A percentile compares a stretch with the other conserved stretches of the same genome.
phyloP scores from a whole-genome alignment of 345 rosid species.

The Arabidopsis suecica region DNA sequence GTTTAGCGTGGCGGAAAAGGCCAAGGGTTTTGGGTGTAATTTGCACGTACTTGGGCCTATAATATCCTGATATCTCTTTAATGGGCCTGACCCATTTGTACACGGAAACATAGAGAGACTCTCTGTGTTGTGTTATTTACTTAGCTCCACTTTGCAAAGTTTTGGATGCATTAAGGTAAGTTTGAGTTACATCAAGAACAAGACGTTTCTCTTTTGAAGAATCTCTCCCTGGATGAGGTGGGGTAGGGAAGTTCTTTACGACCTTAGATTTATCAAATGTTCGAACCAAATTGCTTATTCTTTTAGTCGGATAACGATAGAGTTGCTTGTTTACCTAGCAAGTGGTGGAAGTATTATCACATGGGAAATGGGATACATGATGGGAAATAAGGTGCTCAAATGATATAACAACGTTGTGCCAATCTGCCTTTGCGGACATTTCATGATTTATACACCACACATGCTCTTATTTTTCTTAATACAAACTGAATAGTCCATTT shows the following conservation, averaged over 20 bases:
- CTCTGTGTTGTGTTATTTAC: neutral
- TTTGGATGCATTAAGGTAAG: neutral
- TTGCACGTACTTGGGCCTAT: conserved; percentile 25
- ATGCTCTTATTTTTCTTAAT: neutral
- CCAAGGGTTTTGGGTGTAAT: conserved; percentile 29
- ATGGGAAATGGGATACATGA: conserved; percentile 47
- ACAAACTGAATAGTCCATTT: neutral
- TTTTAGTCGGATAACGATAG: neutral
- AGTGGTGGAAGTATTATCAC: conserved; percentile 56
- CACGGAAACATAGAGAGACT: neutral
- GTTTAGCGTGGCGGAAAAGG: conserved; percentile 15
- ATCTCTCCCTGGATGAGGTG: no score
- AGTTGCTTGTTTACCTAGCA: conserved; percentile 34
- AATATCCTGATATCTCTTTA: neutral
- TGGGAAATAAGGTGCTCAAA: conserved; percentile 49
- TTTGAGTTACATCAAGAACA: no score
- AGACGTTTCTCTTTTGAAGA: no score
- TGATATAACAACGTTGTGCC: neutral
- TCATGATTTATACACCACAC: neutral
- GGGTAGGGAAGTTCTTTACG: neutral
- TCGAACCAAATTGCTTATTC: neutral
- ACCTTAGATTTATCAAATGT: no score
- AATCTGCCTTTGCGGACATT: neutral
- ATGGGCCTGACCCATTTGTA: neutral
- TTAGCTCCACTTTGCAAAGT: neutral